Evolutionary conservation across 345 rosid species (phyloP).

Genomic region (Ceriops tagal): DNA sequence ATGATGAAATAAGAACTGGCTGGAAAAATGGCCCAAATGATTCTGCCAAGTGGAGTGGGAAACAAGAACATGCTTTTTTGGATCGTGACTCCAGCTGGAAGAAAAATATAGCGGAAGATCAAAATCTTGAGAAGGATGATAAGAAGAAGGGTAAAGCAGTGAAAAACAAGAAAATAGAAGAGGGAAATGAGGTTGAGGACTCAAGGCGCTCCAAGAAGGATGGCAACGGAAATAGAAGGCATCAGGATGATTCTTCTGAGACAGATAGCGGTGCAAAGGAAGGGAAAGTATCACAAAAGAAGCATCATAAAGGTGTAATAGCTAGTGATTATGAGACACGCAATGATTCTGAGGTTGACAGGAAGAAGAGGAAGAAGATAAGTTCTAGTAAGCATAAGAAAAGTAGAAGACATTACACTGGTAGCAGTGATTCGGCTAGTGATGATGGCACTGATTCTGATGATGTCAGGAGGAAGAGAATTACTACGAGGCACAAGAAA

Average conservation of each 20-base stretch:
- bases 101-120: constrained; percentile 37
- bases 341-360: not conserved
- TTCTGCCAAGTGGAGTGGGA: constrained; percentile 37
- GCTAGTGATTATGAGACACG: constrained; percentile 1
- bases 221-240: constrained; percentile 38
- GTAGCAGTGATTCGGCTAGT: constrained; percentile 15
- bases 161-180: constrained; percentile 36
- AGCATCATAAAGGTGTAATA: constrained; percentile 33
- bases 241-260: constrained; percentile 46
- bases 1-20: constrained; percentile 22
- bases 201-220: constrained; percentile 33
- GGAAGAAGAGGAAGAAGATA: not conserved
- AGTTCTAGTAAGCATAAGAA: not conserved
- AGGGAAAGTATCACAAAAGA: constrained; percentile 38
- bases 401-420: constrained; percentile 20
- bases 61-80: constrained; percentile 67
- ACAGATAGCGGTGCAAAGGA: constrained; percentile 36
- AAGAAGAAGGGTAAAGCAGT: constrained; percentile 31
- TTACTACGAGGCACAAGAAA: not conserved
- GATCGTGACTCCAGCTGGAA: constrained; percentile 55
- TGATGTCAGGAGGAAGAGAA: constrained; percentile 3
- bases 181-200: constrained; percentile 26
- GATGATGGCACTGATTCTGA: constrained; percentile 12
- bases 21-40: constrained; percentile 31
- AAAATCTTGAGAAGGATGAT: constrained; percentile 36